Conservation (phyloP, 164 flowering plant species). For the Liriodendron chinense region DNA sequence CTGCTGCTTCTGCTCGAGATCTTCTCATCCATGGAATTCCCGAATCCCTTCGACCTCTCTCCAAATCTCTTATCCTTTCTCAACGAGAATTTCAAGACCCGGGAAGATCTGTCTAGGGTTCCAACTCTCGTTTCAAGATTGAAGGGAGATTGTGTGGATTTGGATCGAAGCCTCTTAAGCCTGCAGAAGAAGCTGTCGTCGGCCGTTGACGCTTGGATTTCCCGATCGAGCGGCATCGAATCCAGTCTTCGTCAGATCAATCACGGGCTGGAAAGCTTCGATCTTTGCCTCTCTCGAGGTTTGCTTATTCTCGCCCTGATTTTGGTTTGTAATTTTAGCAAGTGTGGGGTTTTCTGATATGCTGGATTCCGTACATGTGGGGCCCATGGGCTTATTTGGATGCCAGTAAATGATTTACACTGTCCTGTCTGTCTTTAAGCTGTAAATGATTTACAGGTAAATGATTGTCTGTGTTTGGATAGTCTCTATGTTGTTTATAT, state of each 20-base stretch:
- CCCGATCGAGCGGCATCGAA: conserved; percentile 14
- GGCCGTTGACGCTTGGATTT: conserved; percentile 14
- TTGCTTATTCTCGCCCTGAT: not conserved
- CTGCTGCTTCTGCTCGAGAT: not conserved
- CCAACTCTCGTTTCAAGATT: conserved; percentile 11
- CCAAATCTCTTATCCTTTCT: conserved; percentile 6
- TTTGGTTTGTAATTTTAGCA: not conserved
- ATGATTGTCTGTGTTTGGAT: too few species aligned
- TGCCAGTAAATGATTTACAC: not conserved
- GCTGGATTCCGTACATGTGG: not conserved
- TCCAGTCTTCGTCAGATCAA: conserved; percentile 3
- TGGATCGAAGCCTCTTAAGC: conserved; percentile 17
- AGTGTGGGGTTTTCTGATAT: not conserved
- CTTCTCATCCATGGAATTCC: conserved; percentile 9
- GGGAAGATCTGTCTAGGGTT: conserved; percentile 18
- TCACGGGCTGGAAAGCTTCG: conserved; percentile 4
- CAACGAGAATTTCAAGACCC: conserved; percentile 17
- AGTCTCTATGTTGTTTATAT: too few species aligned
- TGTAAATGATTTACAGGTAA: not conserved
- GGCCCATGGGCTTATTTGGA: not conserved
- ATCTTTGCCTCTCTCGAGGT: conserved; percentile 11
- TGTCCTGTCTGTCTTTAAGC: not conserved
- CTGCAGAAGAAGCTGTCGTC: conserved; percentile 20
- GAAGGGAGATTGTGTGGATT: conserved; percentile 18
- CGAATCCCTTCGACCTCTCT: conserved; percentile 3